Conservation (phyloP, 164 flowering plant genomes). For the Liriodendron chinense region DNA sequence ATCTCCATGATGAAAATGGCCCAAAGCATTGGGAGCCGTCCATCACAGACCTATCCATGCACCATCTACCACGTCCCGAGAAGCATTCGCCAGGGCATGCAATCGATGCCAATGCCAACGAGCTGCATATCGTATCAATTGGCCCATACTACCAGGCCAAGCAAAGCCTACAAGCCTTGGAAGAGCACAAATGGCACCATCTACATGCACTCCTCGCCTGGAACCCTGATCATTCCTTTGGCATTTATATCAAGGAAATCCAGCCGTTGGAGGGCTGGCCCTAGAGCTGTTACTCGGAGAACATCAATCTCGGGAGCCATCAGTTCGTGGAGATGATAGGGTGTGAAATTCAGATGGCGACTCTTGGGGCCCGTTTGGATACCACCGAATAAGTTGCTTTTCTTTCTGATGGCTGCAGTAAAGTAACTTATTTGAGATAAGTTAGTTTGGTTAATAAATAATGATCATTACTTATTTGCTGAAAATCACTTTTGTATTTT, state of each 20-base stretch:
- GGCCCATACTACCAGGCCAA: neutral
- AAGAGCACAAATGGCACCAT: constrained; percentile 6
- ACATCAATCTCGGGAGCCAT: constrained; percentile 16
- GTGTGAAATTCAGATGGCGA: too few relatives aligned
- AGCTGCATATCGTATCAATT: neutral
- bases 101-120: neutral
- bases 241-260: neutral
- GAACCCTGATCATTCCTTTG: neutral
- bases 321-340: constrained; percentile 7
- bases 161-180: neutral
- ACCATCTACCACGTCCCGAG: constrained; percentile 4
- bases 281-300: constrained; percentile 46
- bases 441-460: too few relatives aligned
- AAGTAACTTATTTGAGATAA: too few relatives aligned
- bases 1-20: too few relatives aligned
- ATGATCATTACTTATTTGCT: too few relatives aligned
- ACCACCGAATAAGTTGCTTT: too few relatives aligned
- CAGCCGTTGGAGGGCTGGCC: constrained; percentile 5
- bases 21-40: neutral
- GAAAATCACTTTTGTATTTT: too few relatives aligned
- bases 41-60: neutral
- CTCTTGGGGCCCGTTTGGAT: too few relatives aligned
- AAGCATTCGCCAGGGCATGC: neutral
- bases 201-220: neutral
- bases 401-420: too few relatives aligned